phyloP scores from a whole-genome alignment of 306 rosid species.

The Neltuma alba region DNA sequence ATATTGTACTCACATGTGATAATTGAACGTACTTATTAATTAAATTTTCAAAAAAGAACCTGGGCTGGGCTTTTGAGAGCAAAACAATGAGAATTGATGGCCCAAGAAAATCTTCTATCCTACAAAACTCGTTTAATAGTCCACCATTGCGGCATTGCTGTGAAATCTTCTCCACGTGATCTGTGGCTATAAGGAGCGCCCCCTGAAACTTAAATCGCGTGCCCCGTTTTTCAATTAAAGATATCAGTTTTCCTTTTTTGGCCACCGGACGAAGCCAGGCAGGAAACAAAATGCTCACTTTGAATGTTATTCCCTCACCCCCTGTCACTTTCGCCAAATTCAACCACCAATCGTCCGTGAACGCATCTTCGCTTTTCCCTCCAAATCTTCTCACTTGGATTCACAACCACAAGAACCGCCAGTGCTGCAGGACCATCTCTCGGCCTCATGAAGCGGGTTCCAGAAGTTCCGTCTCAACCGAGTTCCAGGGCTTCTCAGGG shows the following conservation, averaged over 20 bases:
- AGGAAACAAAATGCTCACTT: conserved; percentile 54
- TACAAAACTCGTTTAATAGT: too few species aligned
- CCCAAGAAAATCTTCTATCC: too few species aligned
- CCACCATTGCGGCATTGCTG: too few species aligned
- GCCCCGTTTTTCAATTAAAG: background rate
- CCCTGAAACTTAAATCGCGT: background rate
- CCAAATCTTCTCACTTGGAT: conserved; percentile 44
- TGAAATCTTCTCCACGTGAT: too few species aligned
- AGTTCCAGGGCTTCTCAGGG: background rate
- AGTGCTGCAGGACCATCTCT: conserved; percentile 32
- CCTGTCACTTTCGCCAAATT: too few species aligned
- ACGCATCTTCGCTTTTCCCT: conserved; percentile 38
- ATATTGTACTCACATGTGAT: too few species aligned
- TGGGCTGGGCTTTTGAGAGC: too few species aligned
- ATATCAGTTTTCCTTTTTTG: conserved; percentile 20
- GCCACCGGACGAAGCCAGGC: background rate
- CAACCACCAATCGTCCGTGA: conserved; percentile 35
- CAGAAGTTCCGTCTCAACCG: background rate
- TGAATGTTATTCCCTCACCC: conserved; percentile 51
- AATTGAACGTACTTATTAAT: too few species aligned
- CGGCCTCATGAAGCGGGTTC: conserved; percentile 10
- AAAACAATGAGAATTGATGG: too few species aligned
- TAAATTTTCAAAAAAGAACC: too few species aligned
- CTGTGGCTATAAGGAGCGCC: background rate
- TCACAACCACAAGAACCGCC: conserved; percentile 24